Conservation (phyloP, 768 basidiomycete genomes). For the Trametopsis cervina region DNA sequence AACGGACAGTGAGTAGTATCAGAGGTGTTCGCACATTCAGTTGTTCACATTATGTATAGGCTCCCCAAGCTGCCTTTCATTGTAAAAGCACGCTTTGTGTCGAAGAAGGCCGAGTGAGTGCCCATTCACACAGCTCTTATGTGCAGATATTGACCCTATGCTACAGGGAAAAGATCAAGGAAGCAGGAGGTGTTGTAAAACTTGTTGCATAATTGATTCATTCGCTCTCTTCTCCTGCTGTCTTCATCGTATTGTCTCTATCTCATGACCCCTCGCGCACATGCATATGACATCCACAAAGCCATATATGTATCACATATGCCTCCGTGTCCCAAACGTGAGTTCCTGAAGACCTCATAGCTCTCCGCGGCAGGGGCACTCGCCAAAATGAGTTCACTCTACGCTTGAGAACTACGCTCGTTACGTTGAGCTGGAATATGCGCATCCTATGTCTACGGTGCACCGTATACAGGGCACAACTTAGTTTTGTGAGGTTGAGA, state of each 20-base stretch:
- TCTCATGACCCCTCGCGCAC: slow-evolving; percentile 14
- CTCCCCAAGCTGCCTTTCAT: slow-evolving; percentile 92
- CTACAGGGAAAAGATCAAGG: slow-evolving; percentile 72
- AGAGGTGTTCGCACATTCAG: slow-evolving; percentile 3
- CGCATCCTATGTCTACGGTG: too few species aligned
- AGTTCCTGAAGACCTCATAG: too few species aligned
- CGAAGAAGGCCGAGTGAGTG: slow-evolving; percentile 72
- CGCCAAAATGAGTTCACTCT: too few species aligned
- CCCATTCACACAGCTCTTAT: not conserved
- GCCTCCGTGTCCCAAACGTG: slow-evolving; percentile 16
- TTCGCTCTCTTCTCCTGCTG: slow-evolving; percentile 21
- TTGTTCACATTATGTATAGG: slow-evolving; percentile 27
- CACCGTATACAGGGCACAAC: too few species aligned
- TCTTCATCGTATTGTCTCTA: slow-evolving; percentile 17
- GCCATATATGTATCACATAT: slow-evolving; percentile 21
- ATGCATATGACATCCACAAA: slow-evolving; percentile 26
- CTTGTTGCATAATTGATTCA: slow-evolving; percentile 71
- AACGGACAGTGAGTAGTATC: slow-evolving; percentile 69
- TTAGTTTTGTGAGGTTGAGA: too few species aligned
- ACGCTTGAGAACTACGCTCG: too few species aligned
- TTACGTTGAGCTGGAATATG: too few species aligned
- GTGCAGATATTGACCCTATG: slow-evolving; percentile 12
- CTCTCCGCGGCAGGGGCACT: too few species aligned
- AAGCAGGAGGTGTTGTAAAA: slow-evolving; percentile 90
- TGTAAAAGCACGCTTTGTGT: slow-evolving; percentile 96